phyloP scores from a whole-genome alignment of 352 stramenopile species.

The Globisporangium spinosum region DNA sequence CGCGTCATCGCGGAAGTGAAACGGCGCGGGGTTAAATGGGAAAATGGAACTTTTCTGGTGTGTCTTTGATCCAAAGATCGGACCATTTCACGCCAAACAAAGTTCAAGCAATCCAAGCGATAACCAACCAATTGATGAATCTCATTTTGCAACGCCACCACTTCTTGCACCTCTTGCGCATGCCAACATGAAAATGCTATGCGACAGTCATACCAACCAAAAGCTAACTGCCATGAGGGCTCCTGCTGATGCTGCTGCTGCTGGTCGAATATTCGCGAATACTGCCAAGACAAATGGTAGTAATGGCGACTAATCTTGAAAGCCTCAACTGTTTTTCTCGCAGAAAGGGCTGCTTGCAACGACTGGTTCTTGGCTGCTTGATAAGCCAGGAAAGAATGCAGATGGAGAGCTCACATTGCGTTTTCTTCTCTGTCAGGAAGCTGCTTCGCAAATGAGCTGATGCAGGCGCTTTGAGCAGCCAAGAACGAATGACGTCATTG shows the following conservation, averaged over 20 bases:
- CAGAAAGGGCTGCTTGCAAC: background rate
- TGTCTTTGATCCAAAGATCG: background rate
- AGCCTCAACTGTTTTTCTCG: background rate
- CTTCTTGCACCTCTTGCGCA: background rate
- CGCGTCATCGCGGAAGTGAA: background rate
- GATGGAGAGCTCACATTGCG: background rate
- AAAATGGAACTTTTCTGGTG: slow-evolving; percentile 1
- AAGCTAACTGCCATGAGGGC: background rate
- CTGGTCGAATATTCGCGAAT: background rate
- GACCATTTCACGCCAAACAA: background rate
- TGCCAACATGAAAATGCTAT: background rate
- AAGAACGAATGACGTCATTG: slow-evolving; percentile 1
- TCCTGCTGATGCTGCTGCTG: too few relatives aligned
- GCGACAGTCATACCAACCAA: background rate
- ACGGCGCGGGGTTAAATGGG: background rate
- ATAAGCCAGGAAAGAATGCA: background rate
- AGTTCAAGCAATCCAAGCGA: background rate
- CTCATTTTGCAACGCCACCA: too few relatives aligned
- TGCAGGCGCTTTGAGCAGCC: background rate
- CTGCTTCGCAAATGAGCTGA: background rate
- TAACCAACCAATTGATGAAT: background rate
- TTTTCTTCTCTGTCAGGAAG: background rate
- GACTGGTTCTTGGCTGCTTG: background rate
- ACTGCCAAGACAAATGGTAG: background rate
- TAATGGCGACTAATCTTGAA: background rate